A percentile compares a stretch with the other conserved stretches of the same genome.
Conservation (phyloP, 2,329 filamentous ascomycete genomes). For the Fusarium oxysporum region DNA sequence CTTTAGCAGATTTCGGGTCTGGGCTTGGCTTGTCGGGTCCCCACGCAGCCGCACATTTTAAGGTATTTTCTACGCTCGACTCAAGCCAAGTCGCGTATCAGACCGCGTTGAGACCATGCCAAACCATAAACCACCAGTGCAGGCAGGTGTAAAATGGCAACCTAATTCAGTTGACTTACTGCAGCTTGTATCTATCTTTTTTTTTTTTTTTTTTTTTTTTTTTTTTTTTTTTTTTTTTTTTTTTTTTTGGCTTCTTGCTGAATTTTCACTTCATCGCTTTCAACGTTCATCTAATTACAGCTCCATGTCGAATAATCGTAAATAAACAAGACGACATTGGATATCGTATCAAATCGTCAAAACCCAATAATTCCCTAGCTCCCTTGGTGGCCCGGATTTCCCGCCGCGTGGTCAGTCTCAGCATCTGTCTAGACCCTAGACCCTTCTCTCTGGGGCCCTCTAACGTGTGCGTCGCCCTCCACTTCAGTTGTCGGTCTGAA, state of each 20-base stretch:
- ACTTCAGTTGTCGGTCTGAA: constrained; percentile 24
- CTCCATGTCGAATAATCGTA: background rate
- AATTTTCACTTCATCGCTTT: background rate
- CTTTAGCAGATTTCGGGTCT: constrained; percentile 28
- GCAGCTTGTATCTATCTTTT: background rate
- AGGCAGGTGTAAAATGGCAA: constrained; percentile 9
- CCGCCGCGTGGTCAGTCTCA: constrained; percentile 37
- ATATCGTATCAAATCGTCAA: constrained; percentile 24
- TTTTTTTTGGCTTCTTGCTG: background rate
- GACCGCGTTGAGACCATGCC: constrained; percentile 27
- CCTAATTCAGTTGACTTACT: background rate
- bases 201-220: too few relatives aligned
- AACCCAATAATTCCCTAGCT: constrained; percentile 37
- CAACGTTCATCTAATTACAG: background rate
- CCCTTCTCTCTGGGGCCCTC: constrained; percentile 20
- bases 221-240: background rate
- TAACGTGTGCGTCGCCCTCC: constrained; percentile 14
- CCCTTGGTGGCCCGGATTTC: constrained; percentile 36
- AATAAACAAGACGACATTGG: constrained; percentile 32
- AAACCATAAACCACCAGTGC: constrained; percentile 16
- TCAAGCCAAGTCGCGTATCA: constrained; percentile 34
- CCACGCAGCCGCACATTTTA: constrained; percentile 17
- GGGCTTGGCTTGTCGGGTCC: background rate
- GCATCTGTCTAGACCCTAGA: constrained; percentile 36
- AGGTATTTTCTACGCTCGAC: constrained; percentile 25